Evolutionary conservation across 2,329 filamentous ascomycete genomes (phyloP).

Genomic region (Tolypocladium ophioglossoides): DNA sequence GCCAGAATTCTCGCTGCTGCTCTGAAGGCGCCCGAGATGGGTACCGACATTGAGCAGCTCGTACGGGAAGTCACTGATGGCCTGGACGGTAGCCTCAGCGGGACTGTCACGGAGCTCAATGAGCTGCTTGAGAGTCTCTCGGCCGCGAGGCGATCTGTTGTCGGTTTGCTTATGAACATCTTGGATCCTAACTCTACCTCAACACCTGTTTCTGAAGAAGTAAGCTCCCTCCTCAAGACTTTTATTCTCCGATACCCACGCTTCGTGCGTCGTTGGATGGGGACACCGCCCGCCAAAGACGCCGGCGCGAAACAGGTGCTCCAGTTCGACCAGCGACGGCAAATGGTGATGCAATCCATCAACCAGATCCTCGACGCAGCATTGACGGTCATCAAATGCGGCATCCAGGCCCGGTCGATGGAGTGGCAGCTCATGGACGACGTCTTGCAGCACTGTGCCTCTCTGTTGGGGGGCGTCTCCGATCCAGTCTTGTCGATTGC

Average conservation of each 20-base stretch:
- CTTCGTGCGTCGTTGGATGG: constrained; percentile 51
- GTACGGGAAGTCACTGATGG: constrained; percentile 39
- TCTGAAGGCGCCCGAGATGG: constrained; percentile 31
- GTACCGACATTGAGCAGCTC: constrained; percentile 28
- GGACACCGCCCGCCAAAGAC: constrained; percentile 40
- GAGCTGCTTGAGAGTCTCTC: constrained; percentile 49
- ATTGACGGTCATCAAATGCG: constrained; percentile 42
- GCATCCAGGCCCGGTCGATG: constrained; percentile 35
- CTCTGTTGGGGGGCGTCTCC: constrained; percentile 42
- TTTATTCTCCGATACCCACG: constrained; percentile 49
- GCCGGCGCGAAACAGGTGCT: constrained; percentile 45
- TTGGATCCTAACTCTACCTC: constrained; percentile 9
- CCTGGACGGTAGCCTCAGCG: constrained; percentile 49
- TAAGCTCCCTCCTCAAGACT: constrained; percentile 36
- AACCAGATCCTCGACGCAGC: constrained; percentile 49
- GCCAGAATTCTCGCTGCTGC: constrained; percentile 45
- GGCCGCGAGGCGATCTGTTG: constrained; percentile 41
- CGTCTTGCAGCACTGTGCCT: constrained; percentile 44
- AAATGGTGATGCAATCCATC: constrained; percentile 40
- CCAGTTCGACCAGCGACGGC: constrained; percentile 50
- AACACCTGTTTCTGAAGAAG: constrained; percentile 5
- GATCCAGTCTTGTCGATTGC: constrained; percentile 21
- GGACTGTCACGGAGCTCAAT: constrained; percentile 48
- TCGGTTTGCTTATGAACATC: constrained; percentile 32
- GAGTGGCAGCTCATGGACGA: constrained; percentile 47